Evolutionary conservation across 2,329 filamentous ascomycete genomes (phyloP).

Genomic region (Teratosphaeria pseudoeucalypti): DNA sequence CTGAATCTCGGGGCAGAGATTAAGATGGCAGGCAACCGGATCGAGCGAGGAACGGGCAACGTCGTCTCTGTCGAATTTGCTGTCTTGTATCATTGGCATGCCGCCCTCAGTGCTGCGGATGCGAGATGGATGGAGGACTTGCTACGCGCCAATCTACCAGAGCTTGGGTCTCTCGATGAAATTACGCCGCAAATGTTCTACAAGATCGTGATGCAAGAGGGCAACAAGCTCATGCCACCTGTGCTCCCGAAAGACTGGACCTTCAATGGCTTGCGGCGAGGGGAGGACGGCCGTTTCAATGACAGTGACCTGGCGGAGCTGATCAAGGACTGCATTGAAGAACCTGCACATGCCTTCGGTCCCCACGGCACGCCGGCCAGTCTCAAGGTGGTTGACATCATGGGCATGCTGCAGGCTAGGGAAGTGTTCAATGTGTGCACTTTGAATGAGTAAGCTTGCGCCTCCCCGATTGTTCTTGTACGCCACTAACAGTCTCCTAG

Average conservation of each 20-base stretch:
- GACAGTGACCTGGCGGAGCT: slow-evolving; percentile 37
- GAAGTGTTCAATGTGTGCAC: slow-evolving; percentile 41
- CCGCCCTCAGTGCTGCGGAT: slow-evolving; percentile 35
- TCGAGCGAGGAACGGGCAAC: slow-evolving; percentile 35
- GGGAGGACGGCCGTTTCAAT: slow-evolving; percentile 32
- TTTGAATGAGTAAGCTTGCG: slow-evolving; percentile 39
- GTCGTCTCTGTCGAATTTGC: slow-evolving; percentile 38
- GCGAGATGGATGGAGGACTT: slow-evolving; percentile 37
- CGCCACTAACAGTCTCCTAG: slow-evolving; percentile 8
- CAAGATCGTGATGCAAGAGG: slow-evolving; percentile 31
- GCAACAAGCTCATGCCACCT: slow-evolving; percentile 26
- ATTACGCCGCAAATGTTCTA: slow-evolving; percentile 33
- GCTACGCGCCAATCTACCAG: slow-evolving; percentile 25
- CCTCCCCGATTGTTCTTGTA: neutral
- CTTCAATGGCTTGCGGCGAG: slow-evolving; percentile 31
- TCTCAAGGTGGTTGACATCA: slow-evolving; percentile 38
- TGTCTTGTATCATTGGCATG: slow-evolving; percentile 40
- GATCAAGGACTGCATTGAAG: slow-evolving; percentile 38
- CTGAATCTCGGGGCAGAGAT: slow-evolving; percentile 38
- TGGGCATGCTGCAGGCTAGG: slow-evolving; percentile 39
- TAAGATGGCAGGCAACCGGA: slow-evolving; percentile 29
- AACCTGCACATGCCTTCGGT: slow-evolving; percentile 42
- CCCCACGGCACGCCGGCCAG: slow-evolving; percentile 38
- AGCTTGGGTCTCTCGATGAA: slow-evolving; percentile 34
- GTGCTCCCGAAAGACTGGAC: slow-evolving; percentile 28